Percentiles rank a stretch among this genome's conserved stretches.
Evolutionary conservation across 2,329 filamentous ascomycete genomes (phyloP).

Genomic region (Penicillium sp.): DNA sequence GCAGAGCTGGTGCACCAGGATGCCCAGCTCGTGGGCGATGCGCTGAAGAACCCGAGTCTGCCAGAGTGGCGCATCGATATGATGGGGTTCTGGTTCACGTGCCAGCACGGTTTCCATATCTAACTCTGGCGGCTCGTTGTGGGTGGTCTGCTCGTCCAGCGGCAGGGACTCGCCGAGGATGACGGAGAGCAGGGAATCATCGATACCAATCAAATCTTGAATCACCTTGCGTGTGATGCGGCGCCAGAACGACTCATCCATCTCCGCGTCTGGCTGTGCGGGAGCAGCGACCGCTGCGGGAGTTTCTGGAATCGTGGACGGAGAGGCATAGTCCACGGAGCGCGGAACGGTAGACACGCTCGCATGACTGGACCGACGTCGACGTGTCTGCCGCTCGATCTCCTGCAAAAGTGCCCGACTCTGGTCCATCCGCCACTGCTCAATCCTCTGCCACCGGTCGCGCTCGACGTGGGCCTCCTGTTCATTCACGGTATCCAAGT

Average conservation of each 20-base stretch:
- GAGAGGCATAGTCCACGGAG: slow-evolving; percentile 19
- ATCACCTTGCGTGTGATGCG: slow-evolving; percentile 84
- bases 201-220: slow-evolving; percentile 85
- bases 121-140: slow-evolving; percentile 34
- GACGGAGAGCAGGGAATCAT: slow-evolving; percentile 79
- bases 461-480: slow-evolving; percentile 62
- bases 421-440: slow-evolving; percentile 89
- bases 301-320: slow-evolving; percentile 45
- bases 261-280: slow-evolving; percentile 43
- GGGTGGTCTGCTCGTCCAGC: slow-evolving; percentile 21
- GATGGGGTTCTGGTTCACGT: slow-evolving; percentile 28
- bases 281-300: slow-evolving; percentile 55
- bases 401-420: slow-evolving; percentile 82
- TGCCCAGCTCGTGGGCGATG: slow-evolving; percentile 82
- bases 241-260: slow-evolving; percentile 72
- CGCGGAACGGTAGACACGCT: slow-evolving; percentile 26
- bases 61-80: slow-evolving; percentile 36
- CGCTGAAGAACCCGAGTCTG: slow-evolving; percentile 75
- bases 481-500: slow-evolving; percentile 59
- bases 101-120: slow-evolving; percentile 38
- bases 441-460: slow-evolving; percentile 81
- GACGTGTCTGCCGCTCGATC: slow-evolving; percentile 80
- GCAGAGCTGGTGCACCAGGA: slow-evolving; percentile 78
- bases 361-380: slow-evolving; percentile 51
- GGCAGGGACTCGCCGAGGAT: slow-evolving; percentile 81